phyloP scores from a whole-genome alignment of 75 land plant genomes.

The Pinus albicaulis region DNA sequence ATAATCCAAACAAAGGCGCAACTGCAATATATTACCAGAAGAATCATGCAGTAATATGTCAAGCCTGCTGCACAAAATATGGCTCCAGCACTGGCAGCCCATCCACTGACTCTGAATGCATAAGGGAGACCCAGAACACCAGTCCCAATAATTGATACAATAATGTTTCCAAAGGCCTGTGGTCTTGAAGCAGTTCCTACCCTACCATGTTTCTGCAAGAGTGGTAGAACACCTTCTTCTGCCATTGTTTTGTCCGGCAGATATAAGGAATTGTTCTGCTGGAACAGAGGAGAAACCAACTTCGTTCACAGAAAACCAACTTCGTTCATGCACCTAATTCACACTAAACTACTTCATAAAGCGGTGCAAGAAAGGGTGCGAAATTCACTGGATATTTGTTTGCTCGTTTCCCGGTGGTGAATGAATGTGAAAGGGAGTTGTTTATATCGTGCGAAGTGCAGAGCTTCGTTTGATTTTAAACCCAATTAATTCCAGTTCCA shows the following conservation, averaged over 20 bases:
- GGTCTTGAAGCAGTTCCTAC: conserved; percentile 29
- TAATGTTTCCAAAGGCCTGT: conserved; percentile 63
- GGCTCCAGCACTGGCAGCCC: conserved; percentile 48
- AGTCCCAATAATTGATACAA: conserved; percentile 76
- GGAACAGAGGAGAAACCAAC: too few species aligned
- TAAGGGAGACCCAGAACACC: conserved; percentile 88
- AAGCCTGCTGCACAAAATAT: conserved; percentile 39
- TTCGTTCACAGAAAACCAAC: too few species aligned
- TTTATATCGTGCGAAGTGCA: too few species aligned
- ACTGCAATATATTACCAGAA: conserved; percentile 36
- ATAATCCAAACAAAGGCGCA: background rate
- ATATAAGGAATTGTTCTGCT: background rate
- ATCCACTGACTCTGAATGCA: conserved; percentile 65
- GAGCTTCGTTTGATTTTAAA: too few species aligned
- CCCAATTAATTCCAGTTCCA: too few species aligned
- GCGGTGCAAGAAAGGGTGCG: too few species aligned
- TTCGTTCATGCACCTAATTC: too few species aligned
- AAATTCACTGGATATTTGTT: too few species aligned
- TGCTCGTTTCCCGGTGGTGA: too few species aligned
- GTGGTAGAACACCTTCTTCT: background rate
- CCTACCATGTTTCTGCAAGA: conserved; percentile 12
- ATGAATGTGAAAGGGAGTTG: too few species aligned
- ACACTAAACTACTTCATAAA: too few species aligned
- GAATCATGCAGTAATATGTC: conserved; percentile 74
- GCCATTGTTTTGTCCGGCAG: background rate